Evolutionary conservation across 106 monocot genomes (phyloP), one percentile per base, ranked within the genome.

Genomic region (Dendrobium huoshanense): DNA sequence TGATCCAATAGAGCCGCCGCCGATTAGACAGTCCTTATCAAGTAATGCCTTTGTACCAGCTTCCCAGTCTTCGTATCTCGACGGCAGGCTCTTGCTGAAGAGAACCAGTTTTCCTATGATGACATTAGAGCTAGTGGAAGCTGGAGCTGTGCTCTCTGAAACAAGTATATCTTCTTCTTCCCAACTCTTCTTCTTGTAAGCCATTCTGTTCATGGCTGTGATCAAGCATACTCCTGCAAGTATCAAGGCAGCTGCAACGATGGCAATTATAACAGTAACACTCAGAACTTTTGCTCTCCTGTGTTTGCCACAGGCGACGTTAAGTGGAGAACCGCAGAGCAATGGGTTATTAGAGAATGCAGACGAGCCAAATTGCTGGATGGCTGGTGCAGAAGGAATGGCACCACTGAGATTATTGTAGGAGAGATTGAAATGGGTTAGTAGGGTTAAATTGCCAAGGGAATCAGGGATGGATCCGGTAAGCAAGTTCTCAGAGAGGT

Each of bases 21-120:
- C 95, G 27, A 99, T 79, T 8, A 92, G 45, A 78, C 90, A 91
- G 80, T 93, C 87, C 84, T 93, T 99, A 72, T 99, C 95, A 19
- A 99, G 86, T 49, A 99, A 81, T 0, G 99, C 93, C 79, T 92
- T 95, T 41, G 90, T 95, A 16, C 99, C 95, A 3, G 95, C 82
- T 42, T 95, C 91, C 99, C 99, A 99, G 73, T 99, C 95, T 44
- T 99, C 92, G 45, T 99, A 91, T 79, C 80, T 95, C 1, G 95
- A 90, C 0, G 99, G 95, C 47, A 99, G 78, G 73, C 80, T 93
- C 85, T 95, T 99, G 87, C 99, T 90, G 88, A 99, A 99, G 67
- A 99, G 93, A 17, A 99, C 99, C 72, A 99, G 83, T 84, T 99
- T 95, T 54, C 99, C 95, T 5, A 99, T 87, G 72, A 99, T 91